These are phyloP conservation scores for Talaromyces sp. DNA, from an alignment of 2,329 filamentous ascomycete species.

Conservation along the genomic window DNA sequence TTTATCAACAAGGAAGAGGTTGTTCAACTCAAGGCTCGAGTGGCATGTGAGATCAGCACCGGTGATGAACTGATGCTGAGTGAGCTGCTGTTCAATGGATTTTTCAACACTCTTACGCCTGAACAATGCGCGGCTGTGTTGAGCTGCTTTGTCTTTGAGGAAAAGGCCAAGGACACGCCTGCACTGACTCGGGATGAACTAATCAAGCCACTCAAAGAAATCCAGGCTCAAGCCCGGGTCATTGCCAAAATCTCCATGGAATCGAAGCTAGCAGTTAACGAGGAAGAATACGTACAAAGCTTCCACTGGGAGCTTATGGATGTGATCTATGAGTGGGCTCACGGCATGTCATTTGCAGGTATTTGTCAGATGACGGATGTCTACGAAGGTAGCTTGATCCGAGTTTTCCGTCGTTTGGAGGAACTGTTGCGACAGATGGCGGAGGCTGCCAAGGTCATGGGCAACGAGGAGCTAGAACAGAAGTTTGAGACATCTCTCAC, in stretches of 20 bases:
- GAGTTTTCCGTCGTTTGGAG: constrained; percentile 90
- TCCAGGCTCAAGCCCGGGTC: constrained; percentile 78
- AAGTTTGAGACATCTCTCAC: constrained; percentile 84
- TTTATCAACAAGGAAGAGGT: constrained; percentile 97
- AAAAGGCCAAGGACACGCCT: constrained; percentile 75
- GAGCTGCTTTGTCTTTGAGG: constrained; percentile 95
- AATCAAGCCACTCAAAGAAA: constrained; percentile 76
- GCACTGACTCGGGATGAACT: constrained; percentile 70
- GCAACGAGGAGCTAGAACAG: constrained; percentile 83
- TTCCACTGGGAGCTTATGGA: constrained; percentile 98
- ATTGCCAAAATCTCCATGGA: constrained; percentile 93
- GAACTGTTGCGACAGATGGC: constrained; percentile 93
- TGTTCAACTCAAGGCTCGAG: constrained; percentile 92
- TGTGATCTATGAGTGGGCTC: constrained; percentile 86
- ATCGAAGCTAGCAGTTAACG: constrained; percentile 88
- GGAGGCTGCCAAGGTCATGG: constrained; percentile 96
- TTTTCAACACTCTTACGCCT: constrained; percentile 92
- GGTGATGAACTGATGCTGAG: constrained; percentile 91
- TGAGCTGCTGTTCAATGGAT: constrained; percentile 91
- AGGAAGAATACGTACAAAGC: constrained; percentile 83
- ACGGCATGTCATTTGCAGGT: constrained; percentile 81
- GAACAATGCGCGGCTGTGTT: constrained; percentile 82
- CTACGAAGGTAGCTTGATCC: constrained; percentile 94
- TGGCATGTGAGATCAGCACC: constrained; percentile 95
- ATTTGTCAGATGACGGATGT: constrained; percentile 99